A percentile compares a stretch with the other conserved stretches of the same genome.
These are phyloP conservation scores for Apiospora sp. DNA, from an alignment of 2,329 filamentous ascomycete species.

Conservation along the genomic window DNA sequence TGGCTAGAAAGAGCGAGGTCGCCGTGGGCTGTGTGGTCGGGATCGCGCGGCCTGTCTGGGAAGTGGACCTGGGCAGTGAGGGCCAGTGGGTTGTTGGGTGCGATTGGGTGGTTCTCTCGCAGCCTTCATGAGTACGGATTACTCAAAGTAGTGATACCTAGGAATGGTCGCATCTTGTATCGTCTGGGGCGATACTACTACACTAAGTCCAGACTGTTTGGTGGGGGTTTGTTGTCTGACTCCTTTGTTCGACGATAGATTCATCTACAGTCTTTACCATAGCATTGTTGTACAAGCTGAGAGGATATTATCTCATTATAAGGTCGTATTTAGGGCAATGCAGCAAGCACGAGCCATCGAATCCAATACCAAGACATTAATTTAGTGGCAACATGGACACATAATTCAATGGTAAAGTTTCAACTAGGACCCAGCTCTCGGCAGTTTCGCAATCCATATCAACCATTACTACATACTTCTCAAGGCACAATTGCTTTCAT, in stretches of 20 bases:
- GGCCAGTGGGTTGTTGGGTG: constrained; percentile 47
- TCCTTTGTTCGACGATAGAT: background rate
- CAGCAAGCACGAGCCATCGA: background rate
- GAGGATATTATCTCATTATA: background rate
- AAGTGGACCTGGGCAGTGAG: constrained; percentile 41
- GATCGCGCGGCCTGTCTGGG: constrained; percentile 48
- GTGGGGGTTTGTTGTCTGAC: background rate
- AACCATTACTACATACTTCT: no score
- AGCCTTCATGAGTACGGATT: background rate
- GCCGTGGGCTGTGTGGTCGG: constrained; percentile 39
- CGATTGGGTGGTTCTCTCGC: constrained; percentile 44
- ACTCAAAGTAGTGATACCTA: background rate
- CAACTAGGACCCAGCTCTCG: no score
- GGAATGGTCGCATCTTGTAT: background rate
- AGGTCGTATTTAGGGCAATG: background rate
- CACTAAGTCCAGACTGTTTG: background rate
- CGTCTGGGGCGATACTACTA: background rate
- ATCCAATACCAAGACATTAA: no score
- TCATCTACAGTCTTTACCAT: background rate
- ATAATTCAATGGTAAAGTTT: no score
- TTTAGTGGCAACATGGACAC: no score
- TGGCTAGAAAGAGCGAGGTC: constrained; percentile 39
- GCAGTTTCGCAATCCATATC: no score
- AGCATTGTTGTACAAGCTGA: background rate
- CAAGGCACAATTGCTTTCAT: no score